Conservation (phyloP, 2,329 filamentous ascomycete species). For the Grosmannia clavigera region DNA sequence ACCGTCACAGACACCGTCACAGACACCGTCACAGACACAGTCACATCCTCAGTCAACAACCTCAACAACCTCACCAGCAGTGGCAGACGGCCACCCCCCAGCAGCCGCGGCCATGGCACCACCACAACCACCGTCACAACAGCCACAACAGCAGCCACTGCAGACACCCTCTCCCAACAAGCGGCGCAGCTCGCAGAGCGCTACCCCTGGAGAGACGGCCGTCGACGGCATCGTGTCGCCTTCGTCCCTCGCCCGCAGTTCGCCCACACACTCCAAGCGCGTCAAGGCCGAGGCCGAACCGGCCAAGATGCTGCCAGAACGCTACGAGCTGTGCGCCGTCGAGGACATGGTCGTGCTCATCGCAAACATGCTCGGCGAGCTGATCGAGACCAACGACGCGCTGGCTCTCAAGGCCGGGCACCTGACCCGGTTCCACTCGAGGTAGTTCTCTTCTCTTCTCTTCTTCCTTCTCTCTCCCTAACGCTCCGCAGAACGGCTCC, state of each 20-base stretch:
- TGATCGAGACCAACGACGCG: constrained; percentile 85
- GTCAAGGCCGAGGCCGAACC: constrained; percentile 35
- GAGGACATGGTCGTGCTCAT: constrained; percentile 86
- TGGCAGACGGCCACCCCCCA: neutral
- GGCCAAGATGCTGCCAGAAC: constrained; percentile 50
- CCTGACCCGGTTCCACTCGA: constrained; percentile 88
- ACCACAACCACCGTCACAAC: neutral
- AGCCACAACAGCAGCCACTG: neutral
- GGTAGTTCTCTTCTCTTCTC: constrained; percentile 37
- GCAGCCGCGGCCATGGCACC: neutral
- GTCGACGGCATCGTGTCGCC: constrained; percentile 11
- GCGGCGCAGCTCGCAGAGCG: constrained; percentile 31
- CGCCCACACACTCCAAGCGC: constrained; percentile 34
- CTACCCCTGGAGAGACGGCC: constrained; percentile 12
- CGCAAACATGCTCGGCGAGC: constrained; percentile 86
- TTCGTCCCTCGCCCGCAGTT: constrained; percentile 9
- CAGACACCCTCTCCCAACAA: constrained; percentile 20
- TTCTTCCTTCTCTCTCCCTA: neutral
- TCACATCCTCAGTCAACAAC: neutral
- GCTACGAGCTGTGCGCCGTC: constrained; percentile 70
- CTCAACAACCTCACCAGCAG: no score
- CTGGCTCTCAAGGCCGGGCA: constrained; percentile 75
- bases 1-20: neutral
- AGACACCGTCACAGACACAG: neutral
- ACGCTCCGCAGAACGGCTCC: constrained; percentile 45